Evolutionary conservation across 768 basidiomycete genomes (phyloP).

Genomic region (Xerocomellus chrysenteron): DNA sequence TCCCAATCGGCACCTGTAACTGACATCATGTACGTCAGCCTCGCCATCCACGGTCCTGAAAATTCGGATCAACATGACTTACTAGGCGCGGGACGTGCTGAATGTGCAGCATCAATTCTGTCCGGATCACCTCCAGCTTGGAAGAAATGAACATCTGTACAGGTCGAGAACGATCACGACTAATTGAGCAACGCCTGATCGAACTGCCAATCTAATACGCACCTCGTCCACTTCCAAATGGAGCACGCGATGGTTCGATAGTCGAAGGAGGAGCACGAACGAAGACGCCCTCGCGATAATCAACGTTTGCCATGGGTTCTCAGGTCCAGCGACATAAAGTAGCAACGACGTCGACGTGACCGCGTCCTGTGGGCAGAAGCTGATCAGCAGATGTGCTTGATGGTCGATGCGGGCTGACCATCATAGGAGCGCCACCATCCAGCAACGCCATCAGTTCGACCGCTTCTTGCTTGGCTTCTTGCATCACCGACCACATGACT

Average conservation of each 20-base stretch:
- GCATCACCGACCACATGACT: slow-evolving; percentile 5
- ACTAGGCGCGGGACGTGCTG: slow-evolving; percentile 19
- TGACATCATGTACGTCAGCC: slow-evolving; percentile 8
- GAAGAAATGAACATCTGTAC: slow-evolving; percentile 12
- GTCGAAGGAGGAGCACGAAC: slow-evolving; percentile 20
- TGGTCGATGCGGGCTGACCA: slow-evolving; percentile 2
- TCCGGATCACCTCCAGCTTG: slow-evolving; percentile 23
- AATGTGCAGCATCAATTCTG: slow-evolving; percentile 9
- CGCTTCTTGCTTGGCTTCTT: slow-evolving; percentile 19
- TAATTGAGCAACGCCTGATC: neutral
- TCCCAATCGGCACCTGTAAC: slow-evolving; percentile 12
- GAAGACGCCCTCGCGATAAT: slow-evolving; percentile 19
- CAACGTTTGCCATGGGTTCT: slow-evolving; percentile 15
- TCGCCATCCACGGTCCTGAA: neutral
- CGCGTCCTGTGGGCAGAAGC: neutral
- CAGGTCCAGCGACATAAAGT: neutral
- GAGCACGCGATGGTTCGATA: slow-evolving; percentile 20
- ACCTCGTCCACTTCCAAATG: slow-evolving; percentile 28
- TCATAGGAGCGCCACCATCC: neutral
- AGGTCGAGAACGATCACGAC: neutral
- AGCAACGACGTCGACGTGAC: slow-evolving; percentile 1
- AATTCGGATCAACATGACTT: neutral
- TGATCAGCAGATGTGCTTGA: slow-evolving; percentile 3
- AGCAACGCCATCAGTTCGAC: slow-evolving; percentile 13
- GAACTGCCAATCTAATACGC: neutral